Evolutionary conservation across 768 basidiomycete genomes (phyloP).

Genomic region (Macrocybe gigantea): DNA sequence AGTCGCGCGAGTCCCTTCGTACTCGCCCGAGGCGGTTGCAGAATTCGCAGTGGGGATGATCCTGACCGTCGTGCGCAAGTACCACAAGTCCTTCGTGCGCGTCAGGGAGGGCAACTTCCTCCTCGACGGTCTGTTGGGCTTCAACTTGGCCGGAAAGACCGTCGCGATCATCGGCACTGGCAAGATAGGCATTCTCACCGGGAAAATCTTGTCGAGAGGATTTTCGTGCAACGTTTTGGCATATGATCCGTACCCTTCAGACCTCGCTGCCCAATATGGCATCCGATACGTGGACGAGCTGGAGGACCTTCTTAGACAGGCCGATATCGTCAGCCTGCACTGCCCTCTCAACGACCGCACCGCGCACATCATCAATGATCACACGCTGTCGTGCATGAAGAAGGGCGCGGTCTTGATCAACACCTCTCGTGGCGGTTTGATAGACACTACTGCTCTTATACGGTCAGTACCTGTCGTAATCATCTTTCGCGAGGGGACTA

Average conservation of each 20-base stretch:
- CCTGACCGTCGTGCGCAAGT: conserved; percentile 38
- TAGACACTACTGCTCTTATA: conserved; percentile 35
- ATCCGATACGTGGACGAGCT: conserved; percentile 30
- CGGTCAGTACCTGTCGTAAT: conserved; percentile 17
- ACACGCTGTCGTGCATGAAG: conserved; percentile 30
- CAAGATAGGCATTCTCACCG: conserved; percentile 35
- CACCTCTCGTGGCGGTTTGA: conserved; percentile 36
- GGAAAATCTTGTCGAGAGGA: conserved; percentile 33
- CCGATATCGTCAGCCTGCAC: conserved; percentile 38
- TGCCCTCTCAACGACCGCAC: conserved; percentile 32
- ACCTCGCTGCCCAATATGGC: conserved; percentile 27
- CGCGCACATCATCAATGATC: conserved; percentile 36
- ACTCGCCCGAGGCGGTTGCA: conserved; percentile 38
- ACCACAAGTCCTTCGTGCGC: conserved; percentile 39
- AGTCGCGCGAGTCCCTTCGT: conserved; percentile 35
- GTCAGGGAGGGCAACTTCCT: conserved; percentile 42
- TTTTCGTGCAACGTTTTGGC: conserved; percentile 34
- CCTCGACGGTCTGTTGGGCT: conserved; percentile 35
- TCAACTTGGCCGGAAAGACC: conserved; percentile 35
- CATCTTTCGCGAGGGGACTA: too few relatives aligned
- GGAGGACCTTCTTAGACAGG: conserved; percentile 26
- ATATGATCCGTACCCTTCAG: conserved; percentile 31
- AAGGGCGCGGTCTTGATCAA: conserved; percentile 35
- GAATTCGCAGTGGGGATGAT: conserved; percentile 43
- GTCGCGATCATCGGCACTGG: conserved; percentile 40